Evolutionary conservation across 1,139 yeast species (phyloP).

Genomic region (Pneumocystis wakefieldiae): DNA sequence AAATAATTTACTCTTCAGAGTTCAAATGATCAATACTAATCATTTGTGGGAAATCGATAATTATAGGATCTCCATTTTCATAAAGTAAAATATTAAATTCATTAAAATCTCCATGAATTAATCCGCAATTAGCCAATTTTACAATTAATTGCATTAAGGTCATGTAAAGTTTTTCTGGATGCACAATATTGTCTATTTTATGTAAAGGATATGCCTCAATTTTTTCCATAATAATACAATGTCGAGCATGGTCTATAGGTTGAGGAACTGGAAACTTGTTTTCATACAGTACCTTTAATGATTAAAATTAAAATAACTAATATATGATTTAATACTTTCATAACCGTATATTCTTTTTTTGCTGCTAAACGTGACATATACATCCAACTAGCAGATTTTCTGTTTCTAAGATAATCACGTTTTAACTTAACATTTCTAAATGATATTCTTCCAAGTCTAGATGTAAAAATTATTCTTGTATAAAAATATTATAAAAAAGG

Average conservation of each 20-base stretch:
- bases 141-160: conserved; percentile 80
- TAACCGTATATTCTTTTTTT: conserved; percentile 74
- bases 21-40: conserved; percentile 81
- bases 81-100: conserved; percentile 88
- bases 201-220: conserved; percentile 67
- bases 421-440: conserved; percentile 84
- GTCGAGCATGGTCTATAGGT: conserved; percentile 83
- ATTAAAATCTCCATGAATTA: conserved; percentile 93
- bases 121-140: conserved; percentile 67
- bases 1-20: conserved; percentile 46
- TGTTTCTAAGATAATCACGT: conserved; percentile 70
- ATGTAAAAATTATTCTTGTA: neutral
- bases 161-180: conserved; percentile 58
- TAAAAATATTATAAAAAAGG: neutral
- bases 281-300: conserved; percentile 35
- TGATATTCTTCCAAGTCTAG: conserved; percentile 66
- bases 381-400: conserved; percentile 75
- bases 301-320: neutral
- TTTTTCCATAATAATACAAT: conserved; percentile 83
- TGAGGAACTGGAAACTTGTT: conserved; percentile 76
- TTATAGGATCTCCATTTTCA: conserved; percentile 40
- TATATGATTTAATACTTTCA: conserved; percentile 29
- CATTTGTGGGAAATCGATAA: conserved; percentile 97
- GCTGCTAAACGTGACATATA: conserved; percentile 81
- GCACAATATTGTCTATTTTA: conserved; percentile 19